Evolutionary conservation across 2,329 filamentous ascomycete species (phyloP), one percentile per base, ranked within the genome.

Genomic region (Aspergillus texensis): DNA sequence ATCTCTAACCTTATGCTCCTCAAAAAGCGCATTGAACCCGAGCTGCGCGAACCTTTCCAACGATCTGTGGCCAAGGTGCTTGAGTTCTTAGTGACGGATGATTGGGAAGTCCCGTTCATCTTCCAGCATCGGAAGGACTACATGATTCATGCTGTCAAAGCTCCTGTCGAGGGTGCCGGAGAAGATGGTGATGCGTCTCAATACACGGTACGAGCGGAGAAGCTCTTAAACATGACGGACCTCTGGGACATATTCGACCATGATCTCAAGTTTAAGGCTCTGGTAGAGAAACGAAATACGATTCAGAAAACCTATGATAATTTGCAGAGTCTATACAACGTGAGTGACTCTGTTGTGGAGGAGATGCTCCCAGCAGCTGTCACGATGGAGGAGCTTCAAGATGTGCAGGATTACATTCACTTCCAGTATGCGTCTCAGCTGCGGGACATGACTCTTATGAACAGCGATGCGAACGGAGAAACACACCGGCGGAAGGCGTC

Each of bases 91-190:
- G 92, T 97, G 57, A 88, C 94, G 4, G 94, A 98, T 68, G 92
- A 96, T 70, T 93, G 94, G 71, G 95, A 99, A 78, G 93, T 97
- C 1, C 94, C 95, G 0, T 99, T 97, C 77, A 95, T 99, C 70
- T 97, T 97, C 78, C 94, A 97, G 77, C 95, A 99, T 74, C 92
- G 95, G 65, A 97, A 97, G 78, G 95, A 99, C 77, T 99, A 98
- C 74, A 86, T 99, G 50, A 96, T 99, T 62, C 93, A 98, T 73
- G 91, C 91, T 28, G 90, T 89, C 68, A 93, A 92, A 74, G 80
- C 85, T n/a, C 81, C 84, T 45, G 85, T 86, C 8, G 88, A 81
- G 75, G 88, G 74, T 78, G 82, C 87, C 66, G 84, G 85, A 19
- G 85, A 89, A 62, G 90, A 94, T 68, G 85, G 86, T 10, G 89